A percentile compares a stretch with the other conserved stretches of the same genome.
phyloP scores from a whole-genome alignment of 495 filamentous ascomycete species.

The Diplogelasinospora grovesii region DNA sequence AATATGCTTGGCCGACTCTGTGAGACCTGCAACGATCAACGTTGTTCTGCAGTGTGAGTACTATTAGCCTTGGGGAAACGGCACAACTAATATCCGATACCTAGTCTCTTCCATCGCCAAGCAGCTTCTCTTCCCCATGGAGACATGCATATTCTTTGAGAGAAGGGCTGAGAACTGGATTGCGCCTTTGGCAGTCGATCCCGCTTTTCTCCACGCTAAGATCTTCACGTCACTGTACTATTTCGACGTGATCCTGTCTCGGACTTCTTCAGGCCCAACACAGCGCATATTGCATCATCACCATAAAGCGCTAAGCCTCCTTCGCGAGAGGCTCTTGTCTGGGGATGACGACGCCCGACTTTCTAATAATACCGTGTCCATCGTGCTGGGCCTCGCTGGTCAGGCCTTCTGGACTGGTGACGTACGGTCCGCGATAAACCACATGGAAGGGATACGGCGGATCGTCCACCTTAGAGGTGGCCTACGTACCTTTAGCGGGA shows the following conservation, averaged over 20 bases:
- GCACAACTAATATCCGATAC: too few species aligned
- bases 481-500: neutral
- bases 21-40: neutral
- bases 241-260: constrained; percentile 15
- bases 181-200: constrained; percentile 26
- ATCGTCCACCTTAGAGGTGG: constrained; percentile 2
- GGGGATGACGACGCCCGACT: neutral
- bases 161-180: constrained; percentile 23
- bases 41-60: constrained; percentile 3
- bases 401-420: constrained; percentile 2
- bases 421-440: neutral
- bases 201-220: constrained; percentile 34
- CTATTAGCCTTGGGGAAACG: too few species aligned
- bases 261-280: too few species aligned
- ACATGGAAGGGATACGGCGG: constrained; percentile 1
- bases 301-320: constrained; percentile 24
- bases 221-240: constrained; percentile 30
- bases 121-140: constrained; percentile 28
- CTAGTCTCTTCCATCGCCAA: constrained; percentile 37
- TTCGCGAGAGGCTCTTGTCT: constrained; percentile 26
- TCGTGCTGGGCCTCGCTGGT: constrained; percentile 1
- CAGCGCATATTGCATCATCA: constrained; percentile 16
- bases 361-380: constrained; percentile 1
- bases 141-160: constrained; percentile 30
- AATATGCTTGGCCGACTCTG: constrained; percentile 1